Conservation (phyloP, 2,329 filamentous ascomycete genomes). For the Paraconiothyrium sp. region DNA sequence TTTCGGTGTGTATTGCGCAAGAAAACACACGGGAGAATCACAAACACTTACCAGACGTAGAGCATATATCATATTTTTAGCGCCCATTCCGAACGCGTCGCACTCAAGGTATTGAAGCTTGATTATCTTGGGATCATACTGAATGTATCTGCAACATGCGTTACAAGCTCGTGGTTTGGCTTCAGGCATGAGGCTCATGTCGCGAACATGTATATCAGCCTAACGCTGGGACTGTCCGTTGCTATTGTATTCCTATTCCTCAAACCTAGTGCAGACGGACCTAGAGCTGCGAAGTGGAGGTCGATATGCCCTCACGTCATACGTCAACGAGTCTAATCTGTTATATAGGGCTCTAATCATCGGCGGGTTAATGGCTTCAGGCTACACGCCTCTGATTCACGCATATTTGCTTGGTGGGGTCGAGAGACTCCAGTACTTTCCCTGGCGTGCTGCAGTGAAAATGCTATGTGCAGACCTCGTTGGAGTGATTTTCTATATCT, state of each 20-base stretch:
- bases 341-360: slow-evolving; percentile 1
- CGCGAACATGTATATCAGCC: slow-evolving; percentile 7
- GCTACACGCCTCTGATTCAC: slow-evolving; percentile 7
- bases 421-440: slow-evolving; percentile 4
- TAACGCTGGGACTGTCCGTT: background rate
- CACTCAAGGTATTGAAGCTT: slow-evolving; percentile 15
- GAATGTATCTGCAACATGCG: slow-evolving; percentile 16
- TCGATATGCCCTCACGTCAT: background rate
- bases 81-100: slow-evolving; percentile 17
- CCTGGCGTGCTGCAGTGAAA: background rate
- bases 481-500: slow-evolving; percentile 10
- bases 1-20: slow-evolving; percentile 11
- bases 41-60: background rate
- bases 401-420: background rate
- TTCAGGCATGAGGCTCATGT: slow-evolving; percentile 8
- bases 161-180: slow-evolving; percentile 22
- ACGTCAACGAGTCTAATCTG: background rate
- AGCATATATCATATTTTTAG: slow-evolving; percentile 15
- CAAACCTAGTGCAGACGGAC: slow-evolving; percentile 4
- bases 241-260: slow-evolving; percentile 8
- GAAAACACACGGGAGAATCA: background rate
- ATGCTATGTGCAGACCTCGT: slow-evolving; percentile 1
- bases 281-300: slow-evolving; percentile 8
- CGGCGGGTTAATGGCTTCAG: slow-evolving; percentile 1
- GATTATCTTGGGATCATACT: slow-evolving; percentile 25